phyloP scores from a whole-genome alignment of 192 early-diverging fungal species.

The Powellomyces hirtus region DNA sequence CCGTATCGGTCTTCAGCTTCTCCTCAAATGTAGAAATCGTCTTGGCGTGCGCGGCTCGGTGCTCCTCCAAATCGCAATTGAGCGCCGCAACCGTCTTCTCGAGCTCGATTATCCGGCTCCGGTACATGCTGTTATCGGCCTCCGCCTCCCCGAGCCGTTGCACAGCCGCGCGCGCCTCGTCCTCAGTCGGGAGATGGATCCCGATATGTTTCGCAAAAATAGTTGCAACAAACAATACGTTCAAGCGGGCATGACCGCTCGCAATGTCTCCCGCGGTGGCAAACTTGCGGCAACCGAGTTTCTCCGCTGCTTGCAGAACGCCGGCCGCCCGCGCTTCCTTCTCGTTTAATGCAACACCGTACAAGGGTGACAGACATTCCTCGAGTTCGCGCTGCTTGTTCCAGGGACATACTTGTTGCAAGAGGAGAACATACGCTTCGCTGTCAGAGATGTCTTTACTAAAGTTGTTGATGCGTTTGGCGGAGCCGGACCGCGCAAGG shows the following conservation, averaged over 20 bases:
- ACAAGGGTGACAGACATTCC: neutral
- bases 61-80: neutral
- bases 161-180: conserved; percentile 12
- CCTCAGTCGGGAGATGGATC: conserved; percentile 30
- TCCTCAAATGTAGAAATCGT: neutral
- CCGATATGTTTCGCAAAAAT: conserved; percentile 27
- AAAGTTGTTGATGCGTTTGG: conserved; percentile 22
- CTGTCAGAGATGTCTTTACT: conserved; percentile 26
- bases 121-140: neutral
- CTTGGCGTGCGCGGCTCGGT: neutral
- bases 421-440: conserved; percentile 25
- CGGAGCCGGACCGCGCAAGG: conserved; percentile 9
- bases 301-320: conserved; percentile 27
- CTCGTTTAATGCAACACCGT: neutral
- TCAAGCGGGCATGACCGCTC: conserved; percentile 15
- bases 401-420: conserved; percentile 19
- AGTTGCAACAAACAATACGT: conserved; percentile 29
- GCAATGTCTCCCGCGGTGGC: conserved; percentile 20
- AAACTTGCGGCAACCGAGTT: conserved; percentile 23
- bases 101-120: conserved; percentile 8
- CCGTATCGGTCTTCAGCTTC: neutral
- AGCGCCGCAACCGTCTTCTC: conserved; percentile 12
- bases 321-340: conserved; percentile 8
- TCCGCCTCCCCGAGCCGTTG: neutral
- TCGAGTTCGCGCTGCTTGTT: neutral